Evolutionary conservation across 768 basidiomycete genomes (phyloP).

Genomic region (Calvatia gigantea): DNA sequence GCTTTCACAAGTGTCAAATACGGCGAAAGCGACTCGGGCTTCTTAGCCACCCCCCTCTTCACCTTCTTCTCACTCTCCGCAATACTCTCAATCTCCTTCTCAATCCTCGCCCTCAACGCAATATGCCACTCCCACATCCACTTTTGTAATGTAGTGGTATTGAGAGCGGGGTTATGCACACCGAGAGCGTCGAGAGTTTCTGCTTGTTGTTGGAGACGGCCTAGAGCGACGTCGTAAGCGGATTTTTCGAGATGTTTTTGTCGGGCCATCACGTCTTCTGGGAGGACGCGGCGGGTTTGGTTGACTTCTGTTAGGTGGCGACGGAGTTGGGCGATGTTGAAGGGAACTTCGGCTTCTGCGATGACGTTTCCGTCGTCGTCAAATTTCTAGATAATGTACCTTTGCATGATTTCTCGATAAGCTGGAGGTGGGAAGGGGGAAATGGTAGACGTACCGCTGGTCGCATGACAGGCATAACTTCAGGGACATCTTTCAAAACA

Average conservation of each 20-base stretch:
- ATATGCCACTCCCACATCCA: constrained; percentile 91
- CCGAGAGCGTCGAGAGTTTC: constrained; percentile 57
- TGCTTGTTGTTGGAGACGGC: constrained; percentile 63
- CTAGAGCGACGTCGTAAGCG: constrained; percentile 78
- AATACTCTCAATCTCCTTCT: constrained; percentile 48
- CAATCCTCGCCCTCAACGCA: constrained; percentile 48
- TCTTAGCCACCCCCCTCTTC: not conserved
- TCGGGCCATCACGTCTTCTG: constrained; percentile 65
- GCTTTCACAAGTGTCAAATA: constrained; percentile 75
- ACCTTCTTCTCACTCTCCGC: constrained; percentile 24
- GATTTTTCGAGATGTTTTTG: constrained; percentile 84
- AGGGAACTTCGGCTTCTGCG: constrained; percentile 49
- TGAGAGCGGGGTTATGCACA: constrained; percentile 41
- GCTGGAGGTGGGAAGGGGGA: not conserved
- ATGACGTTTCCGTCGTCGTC: constrained; percentile 19
- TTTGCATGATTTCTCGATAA: constrained; percentile 15
- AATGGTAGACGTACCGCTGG: constrained; percentile 26
- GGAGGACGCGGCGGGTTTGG: constrained; percentile 59
- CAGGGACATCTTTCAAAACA: constrained; percentile 50
- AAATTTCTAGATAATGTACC: constrained; percentile 13
- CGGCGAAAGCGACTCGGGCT: constrained; percentile 42
- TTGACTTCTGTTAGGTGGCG: constrained; percentile 62
- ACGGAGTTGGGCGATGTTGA: constrained; percentile 72
- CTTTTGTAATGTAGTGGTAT: constrained; percentile 46
- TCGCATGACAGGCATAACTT: constrained; percentile 57